Evolutionary conservation across 2,329 filamentous ascomycete species (phyloP), one percentile per base, ranked within the genome.

Genomic region (Emmonsia crescens): DNA sequence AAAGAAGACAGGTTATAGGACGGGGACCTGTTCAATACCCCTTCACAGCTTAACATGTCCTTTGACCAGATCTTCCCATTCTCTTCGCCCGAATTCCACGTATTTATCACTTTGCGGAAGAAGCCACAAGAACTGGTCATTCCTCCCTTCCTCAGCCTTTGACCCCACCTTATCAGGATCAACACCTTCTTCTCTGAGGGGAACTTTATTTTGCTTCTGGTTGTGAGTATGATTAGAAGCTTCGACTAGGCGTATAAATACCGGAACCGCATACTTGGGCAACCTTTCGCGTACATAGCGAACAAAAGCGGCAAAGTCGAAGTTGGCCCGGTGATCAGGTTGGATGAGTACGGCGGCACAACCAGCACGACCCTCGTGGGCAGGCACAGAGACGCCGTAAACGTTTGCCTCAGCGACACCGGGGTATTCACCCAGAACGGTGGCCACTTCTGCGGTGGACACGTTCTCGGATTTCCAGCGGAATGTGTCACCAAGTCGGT

Each of bases 131-230:
- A 84, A 70, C n/a, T 69, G 72, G 71, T 84, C 79, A 29, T 70
- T 70, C 54, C 69, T 68, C 0, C 76, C 74, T n/a, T 73, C 76
- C 10, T 71, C 69, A 9, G 78, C 79, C 63, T 79, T 77, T 16
- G 70, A 72, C 0, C 75, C 75, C 21, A 79, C 71, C 62, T 77
- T 78, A 5, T 70, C 70, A 3, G 83, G 81, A 70, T 89, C 82
- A 16, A 89, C 81, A 0, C 87, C 87, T 65, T 89, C 85, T 54
- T 83, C 82, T 68, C 86, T 80, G 54, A 91, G 75, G 0, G 85
- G 85, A 1, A 86, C 82, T 72, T 92, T 92, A 70, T 90, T 89
- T 74, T 91, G 88, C 75, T 92, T 92, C 71, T 90, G 88, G 68
- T 91, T 92, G 5, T 86, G 82, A 42, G 73, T 76, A 62, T 76